These are phyloP conservation scores for Polytrichum commune DNA, from an alignment of 225 moss, liverwort and hornwort genomes.

Conservation along the genomic window DNA sequence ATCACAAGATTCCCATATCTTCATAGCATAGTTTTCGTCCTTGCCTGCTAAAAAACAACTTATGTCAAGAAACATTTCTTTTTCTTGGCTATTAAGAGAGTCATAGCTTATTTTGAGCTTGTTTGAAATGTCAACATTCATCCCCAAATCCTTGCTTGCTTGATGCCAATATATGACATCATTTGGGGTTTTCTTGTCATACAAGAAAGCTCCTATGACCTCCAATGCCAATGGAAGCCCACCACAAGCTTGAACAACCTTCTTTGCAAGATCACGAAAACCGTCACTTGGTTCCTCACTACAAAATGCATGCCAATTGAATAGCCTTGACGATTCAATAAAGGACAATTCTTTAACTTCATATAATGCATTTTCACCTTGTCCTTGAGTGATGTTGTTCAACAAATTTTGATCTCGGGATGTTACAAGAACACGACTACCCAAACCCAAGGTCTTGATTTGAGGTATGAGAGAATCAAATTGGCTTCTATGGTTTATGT, in stretches of 20 bases:
- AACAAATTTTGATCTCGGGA: slow-evolving; percentile 5
- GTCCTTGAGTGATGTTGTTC: background rate
- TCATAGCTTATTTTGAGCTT: slow-evolving; percentile 14
- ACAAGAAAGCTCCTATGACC: background rate
- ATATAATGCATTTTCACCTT: background rate
- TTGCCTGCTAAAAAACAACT: slow-evolving; percentile 14
- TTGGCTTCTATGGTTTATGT: background rate
- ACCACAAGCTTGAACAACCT: slow-evolving; percentile 15
- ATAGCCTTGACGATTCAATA: slow-evolving; percentile 1
- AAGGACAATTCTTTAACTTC: background rate
- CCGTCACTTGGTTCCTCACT: background rate
- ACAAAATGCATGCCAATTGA: slow-evolving; percentile 22
- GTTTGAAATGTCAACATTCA: slow-evolving; percentile 13
- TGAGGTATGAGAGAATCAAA: slow-evolving; percentile 4
- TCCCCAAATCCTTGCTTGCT: background rate
- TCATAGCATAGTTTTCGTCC: slow-evolving; percentile 7
- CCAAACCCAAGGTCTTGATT: background rate
- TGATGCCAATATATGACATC: background rate
- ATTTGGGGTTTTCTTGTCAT: slow-evolving; percentile 1
- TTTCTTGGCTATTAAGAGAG: background rate
- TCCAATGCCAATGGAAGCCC: slow-evolving; percentile 6
- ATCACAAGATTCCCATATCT: slow-evolving; percentile 11
- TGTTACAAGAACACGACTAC: slow-evolving; percentile 8
- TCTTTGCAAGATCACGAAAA: slow-evolving; percentile 7
- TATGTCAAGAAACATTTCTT: slow-evolving; percentile 14